phyloP scores from a whole-genome alignment of 108 stramenopile species.

The Nitzschia sp. region DNA sequence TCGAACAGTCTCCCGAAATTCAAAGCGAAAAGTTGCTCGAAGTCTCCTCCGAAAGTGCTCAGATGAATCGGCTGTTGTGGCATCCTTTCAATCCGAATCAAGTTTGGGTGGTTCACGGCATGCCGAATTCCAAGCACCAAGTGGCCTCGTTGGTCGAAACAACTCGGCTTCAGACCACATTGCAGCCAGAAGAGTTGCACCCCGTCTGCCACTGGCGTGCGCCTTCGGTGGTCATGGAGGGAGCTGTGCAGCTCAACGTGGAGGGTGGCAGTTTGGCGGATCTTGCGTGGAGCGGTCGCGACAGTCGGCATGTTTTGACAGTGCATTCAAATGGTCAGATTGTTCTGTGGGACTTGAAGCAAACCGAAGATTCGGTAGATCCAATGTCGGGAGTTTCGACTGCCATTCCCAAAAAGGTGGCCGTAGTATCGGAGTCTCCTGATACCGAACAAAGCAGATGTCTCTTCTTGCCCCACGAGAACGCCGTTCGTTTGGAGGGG shows the following conservation, averaged over 20 bases:
- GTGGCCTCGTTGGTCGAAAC: constrained; percentile 79
- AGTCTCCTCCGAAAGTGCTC: constrained; percentile 13
- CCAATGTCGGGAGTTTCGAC: constrained; percentile 4
- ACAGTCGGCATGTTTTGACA: constrained; percentile 59
- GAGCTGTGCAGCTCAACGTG: constrained; percentile 41
- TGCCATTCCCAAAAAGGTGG: constrained; percentile 13
- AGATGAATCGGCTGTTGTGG: constrained; percentile 60
- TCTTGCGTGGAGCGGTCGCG: constrained; percentile 60
- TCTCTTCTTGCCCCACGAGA: constrained; percentile 66
- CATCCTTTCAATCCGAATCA: constrained; percentile 85
- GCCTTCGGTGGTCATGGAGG: constrained; percentile 39
- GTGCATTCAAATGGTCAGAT: constrained; percentile 64
- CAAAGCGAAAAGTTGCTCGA: constrained; percentile 63
- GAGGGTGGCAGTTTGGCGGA: constrained; percentile 41
- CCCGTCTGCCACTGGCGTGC: constrained; percentile 37
- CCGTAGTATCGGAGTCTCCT: constrained; percentile 7
- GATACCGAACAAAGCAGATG: constrained; percentile 25
- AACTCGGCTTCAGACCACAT: constrained; percentile 42
- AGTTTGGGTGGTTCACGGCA: constrained; percentile 59
- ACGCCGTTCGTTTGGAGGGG: constrained; percentile 9
- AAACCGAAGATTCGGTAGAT: neutral
- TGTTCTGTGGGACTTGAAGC: constrained; percentile 67
- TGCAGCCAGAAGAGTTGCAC: constrained; percentile 34
- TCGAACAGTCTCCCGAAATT: constrained; percentile 37
- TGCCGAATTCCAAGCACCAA: constrained; percentile 5